Evolutionary conservation across 495 filamentous ascomycete genomes (phyloP).

Genomic region (Aspergillus carlsbadensis): DNA sequence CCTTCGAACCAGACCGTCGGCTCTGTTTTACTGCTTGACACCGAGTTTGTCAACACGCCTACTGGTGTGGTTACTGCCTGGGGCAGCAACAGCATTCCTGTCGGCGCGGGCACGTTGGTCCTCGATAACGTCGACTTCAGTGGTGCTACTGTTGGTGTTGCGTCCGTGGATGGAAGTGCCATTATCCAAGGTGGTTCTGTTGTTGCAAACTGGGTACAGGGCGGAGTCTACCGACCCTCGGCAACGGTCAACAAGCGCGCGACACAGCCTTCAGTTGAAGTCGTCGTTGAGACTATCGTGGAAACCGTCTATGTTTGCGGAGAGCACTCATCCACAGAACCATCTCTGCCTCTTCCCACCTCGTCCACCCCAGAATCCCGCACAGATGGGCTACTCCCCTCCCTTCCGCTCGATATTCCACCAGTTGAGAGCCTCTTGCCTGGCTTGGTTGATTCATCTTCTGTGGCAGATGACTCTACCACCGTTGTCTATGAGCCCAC

Average conservation of each 20-base stretch:
- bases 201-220: slow-evolving; percentile 72
- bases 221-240: slow-evolving; percentile 59
- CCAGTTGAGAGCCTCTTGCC: background rate
- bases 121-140: slow-evolving; percentile 84
- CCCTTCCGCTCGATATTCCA: background rate
- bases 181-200: slow-evolving; percentile 72
- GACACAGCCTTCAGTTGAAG: slow-evolving; percentile 16
- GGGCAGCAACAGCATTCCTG: slow-evolving; percentile 52
- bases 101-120: slow-evolving; percentile 74
- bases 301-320: slow-evolving; percentile 16
- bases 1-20: slow-evolving; percentile 66
- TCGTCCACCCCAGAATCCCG: background rate
- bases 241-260: slow-evolving; percentile 29
- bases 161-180: slow-evolving; percentile 47
- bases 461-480: background rate
- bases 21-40: slow-evolving; percentile 80
- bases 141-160: slow-evolving; percentile 54
- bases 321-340: background rate
- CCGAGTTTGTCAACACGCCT: slow-evolving; percentile 68
- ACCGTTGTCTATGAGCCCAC: background rate
- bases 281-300: slow-evolving; percentile 30
- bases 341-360: background rate
- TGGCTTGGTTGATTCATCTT: background rate
- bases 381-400: background rate
- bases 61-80: slow-evolving; percentile 75